Conservation (phyloP, 2,329 filamentous ascomycete genomes). For the Grosmannia penicillata region DNA sequence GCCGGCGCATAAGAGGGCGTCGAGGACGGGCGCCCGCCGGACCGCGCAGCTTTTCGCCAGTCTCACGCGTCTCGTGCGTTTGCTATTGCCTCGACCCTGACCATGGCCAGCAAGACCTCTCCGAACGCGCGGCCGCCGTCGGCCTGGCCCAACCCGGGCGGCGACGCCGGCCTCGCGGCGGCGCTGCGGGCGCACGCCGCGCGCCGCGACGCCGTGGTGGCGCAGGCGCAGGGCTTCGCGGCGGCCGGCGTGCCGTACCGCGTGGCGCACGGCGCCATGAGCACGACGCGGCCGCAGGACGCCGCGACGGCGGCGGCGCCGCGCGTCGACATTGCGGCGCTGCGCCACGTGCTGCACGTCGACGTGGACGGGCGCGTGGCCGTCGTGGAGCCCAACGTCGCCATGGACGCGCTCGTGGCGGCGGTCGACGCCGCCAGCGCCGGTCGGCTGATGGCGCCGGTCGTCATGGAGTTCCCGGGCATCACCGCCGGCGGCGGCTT, state of each 20-base stretch:
- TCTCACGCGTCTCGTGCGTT: too few relatives aligned
- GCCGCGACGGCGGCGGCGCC: slow-evolving; percentile 23
- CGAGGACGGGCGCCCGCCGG: too few relatives aligned
- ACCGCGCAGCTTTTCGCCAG: too few relatives aligned
- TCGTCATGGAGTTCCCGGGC: slow-evolving; percentile 64
- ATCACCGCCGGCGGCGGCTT: slow-evolving; percentile 61
- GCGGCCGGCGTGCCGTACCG: slow-evolving; percentile 43
- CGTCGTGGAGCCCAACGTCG: slow-evolving; percentile 59
- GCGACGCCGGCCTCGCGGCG: not conserved
- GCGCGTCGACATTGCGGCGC: slow-evolving; percentile 47
- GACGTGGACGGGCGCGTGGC: slow-evolving; percentile 39
- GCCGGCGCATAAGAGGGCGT: too few relatives aligned
- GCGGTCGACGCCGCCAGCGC: slow-evolving; percentile 42
- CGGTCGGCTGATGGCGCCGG: slow-evolving; percentile 41
- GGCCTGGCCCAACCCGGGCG: too few relatives aligned
- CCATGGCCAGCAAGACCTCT: too few relatives aligned
- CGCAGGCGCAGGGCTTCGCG: slow-evolving; percentile 31
- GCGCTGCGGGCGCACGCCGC: slow-evolving; percentile 33
- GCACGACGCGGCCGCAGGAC: slow-evolving; percentile 40
- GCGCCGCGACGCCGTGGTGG: slow-evolving; percentile 27
- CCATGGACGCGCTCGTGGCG: slow-evolving; percentile 56
- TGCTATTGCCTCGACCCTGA: too few relatives aligned
- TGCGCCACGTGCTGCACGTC: slow-evolving; percentile 49
- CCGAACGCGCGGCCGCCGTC: too few relatives aligned
- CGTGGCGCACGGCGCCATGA: slow-evolving; percentile 63